A percentile compares a stretch with the other conserved stretches of the same genome.
Conservation (phyloP, 1,284 basidiomycete genomes). For the Ustilago tritici region DNA sequence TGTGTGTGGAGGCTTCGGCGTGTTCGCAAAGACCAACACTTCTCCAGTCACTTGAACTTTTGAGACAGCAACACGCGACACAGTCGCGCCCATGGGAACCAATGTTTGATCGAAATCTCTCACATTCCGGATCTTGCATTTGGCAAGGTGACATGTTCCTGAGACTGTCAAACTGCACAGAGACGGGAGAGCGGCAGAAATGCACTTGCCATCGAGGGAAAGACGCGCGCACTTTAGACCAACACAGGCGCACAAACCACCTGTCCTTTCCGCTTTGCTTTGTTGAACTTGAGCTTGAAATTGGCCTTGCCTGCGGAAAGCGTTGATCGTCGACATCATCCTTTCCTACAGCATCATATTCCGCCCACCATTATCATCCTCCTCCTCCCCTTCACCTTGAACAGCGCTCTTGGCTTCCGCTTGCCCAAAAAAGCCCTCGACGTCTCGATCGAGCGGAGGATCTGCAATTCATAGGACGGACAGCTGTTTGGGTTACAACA, state of each 20-base stretch:
- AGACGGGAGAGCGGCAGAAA: background rate
- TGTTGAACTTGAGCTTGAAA: slow-evolving; percentile 4
- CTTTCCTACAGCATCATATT: background rate
- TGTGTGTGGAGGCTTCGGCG: background rate
- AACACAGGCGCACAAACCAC: slow-evolving; percentile 5
- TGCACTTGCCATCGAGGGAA: background rate
- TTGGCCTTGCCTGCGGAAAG: background rate
- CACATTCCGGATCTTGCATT: background rate
- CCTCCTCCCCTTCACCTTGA: background rate
- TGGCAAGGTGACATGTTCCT: slow-evolving; percentile 7
- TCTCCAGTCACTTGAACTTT: background rate
- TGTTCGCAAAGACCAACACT: slow-evolving; percentile 16
- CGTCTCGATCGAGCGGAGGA: background rate
- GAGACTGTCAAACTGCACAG: slow-evolving; percentile 4
- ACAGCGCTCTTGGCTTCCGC: background rate
- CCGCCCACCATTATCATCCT: background rate
- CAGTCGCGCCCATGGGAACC: background rate
- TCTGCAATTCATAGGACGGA: background rate
- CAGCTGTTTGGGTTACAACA: background rate
- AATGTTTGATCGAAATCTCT: background rate
- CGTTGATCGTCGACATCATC: background rate
- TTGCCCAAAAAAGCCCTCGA: background rate
- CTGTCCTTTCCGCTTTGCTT: background rate
- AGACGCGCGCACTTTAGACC: slow-evolving; percentile 10
- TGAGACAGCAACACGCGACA: background rate